Conservation (phyloP, 2,329 filamentous ascomycete species). For the Nemania serpens region DNA sequence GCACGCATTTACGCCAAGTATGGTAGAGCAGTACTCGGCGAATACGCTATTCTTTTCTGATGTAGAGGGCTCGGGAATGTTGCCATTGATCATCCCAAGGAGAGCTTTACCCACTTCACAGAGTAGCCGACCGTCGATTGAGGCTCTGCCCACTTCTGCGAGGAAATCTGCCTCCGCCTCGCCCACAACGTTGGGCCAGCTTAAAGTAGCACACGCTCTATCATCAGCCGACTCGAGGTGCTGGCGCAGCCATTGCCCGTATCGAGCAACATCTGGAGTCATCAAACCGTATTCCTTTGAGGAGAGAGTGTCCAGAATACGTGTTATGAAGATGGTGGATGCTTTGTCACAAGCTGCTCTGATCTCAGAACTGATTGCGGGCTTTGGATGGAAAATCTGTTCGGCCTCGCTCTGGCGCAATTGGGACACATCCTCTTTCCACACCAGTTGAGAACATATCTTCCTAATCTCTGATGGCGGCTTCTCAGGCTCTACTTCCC, state of each 20-base stretch:
- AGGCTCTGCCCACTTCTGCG: not conserved
- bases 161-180: not conserved
- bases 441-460: conserved; percentile 6
- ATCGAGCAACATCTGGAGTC: not conserved
- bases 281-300: not conserved
- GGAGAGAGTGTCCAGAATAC: not conserved
- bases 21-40: not conserved
- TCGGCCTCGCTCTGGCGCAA: not conserved
- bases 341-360: not conserved
- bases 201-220: not conserved
- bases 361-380: not conserved
- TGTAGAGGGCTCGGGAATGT: not conserved
- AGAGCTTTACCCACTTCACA: not conserved
- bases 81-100: not conserved
- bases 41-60: not conserved
- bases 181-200: not conserved
- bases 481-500: not conserved
- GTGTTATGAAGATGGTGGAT: not conserved
- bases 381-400: not conserved
- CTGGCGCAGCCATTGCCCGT: not conserved
- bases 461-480: not conserved
- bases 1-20: not conserved
- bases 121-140: not conserved
- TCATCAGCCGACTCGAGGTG: not conserved
- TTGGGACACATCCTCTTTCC: conserved; percentile 2